These are phyloP conservation scores for Pseudogymnoascus sp. DNA, from an alignment of 2,329 filamentous ascomycete genomes.

Conservation along the genomic window DNA sequence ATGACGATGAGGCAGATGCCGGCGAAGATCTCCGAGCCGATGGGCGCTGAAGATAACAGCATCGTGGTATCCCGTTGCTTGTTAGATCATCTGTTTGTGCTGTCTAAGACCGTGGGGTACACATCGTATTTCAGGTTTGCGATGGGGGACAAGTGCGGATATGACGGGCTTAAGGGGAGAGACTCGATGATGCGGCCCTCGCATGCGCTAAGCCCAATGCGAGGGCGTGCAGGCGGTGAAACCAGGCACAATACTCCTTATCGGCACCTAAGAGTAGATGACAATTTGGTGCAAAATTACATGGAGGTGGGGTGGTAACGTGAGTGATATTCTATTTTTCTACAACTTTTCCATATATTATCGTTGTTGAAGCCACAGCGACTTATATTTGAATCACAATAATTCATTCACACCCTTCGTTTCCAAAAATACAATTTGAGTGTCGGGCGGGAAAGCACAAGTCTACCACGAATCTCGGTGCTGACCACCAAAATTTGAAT, in stretches of 20 bases:
- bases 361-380: not conserved
- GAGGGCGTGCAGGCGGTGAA: not conserved
- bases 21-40: constrained; percentile 74
- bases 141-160: not conserved
- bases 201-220: not conserved
- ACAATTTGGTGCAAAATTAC: not conserved
- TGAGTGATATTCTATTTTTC: not conserved
- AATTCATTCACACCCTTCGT: not conserved
- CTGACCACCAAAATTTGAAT: not conserved
- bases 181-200: constrained; percentile 3
- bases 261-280: not conserved
- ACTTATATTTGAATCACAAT: not conserved
- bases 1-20: constrained; percentile 63
- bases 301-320: not conserved
- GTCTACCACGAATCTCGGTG: not conserved
- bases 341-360: not conserved
- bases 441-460: not conserved
- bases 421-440: not conserved
- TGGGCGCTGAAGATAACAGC: constrained; percentile 41
- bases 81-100: not conserved
- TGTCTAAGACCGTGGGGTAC: not conserved
- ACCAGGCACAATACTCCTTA: not conserved
- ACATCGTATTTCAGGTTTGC: not conserved
- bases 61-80: not conserved
- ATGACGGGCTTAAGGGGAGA: constrained; percentile 1